Evolutionary conservation across 805 yeast species (phyloP).

Genomic region (Yamadazyma philogaea): DNA sequence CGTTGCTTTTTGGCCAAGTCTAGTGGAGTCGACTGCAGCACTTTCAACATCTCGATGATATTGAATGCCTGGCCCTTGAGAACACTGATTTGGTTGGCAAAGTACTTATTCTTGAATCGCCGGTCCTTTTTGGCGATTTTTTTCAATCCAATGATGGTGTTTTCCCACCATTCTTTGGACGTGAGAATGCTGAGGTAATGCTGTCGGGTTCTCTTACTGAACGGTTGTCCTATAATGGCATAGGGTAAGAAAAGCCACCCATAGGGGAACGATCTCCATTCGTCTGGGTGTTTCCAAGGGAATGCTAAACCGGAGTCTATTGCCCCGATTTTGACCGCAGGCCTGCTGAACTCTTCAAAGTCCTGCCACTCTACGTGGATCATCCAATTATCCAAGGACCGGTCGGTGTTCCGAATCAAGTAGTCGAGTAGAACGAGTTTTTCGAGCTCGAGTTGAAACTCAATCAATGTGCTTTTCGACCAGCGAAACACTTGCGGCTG

Average conservation of each 20-base stretch:
- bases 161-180: constrained; percentile 70
- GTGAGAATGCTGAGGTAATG: constrained; percentile 60
- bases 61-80: constrained; percentile 77
- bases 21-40: constrained; percentile 59
- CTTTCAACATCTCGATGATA: constrained; percentile 62
- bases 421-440: constrained; percentile 69
- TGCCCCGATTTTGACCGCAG: constrained; percentile 57
- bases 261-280: constrained; percentile 75
- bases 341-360: constrained; percentile 20
- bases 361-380: constrained; percentile 48
- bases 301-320: constrained; percentile 73
- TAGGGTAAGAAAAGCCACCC: constrained; percentile 74
- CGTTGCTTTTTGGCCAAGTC: constrained; percentile 61
- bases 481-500: constrained; percentile 42
- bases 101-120: constrained; percentile 64
- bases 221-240: constrained; percentile 64
- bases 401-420: constrained; percentile 70
- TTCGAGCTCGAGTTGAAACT: constrained; percentile 61
- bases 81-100: constrained; percentile 65
- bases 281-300: constrained; percentile 83
- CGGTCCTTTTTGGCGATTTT: constrained; percentile 52
- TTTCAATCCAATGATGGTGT: constrained; percentile 45
- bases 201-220: constrained; percentile 50
- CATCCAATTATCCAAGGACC: constrained; percentile 81
- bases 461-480: constrained; percentile 47